Conservation (phyloP, 495 filamentous ascomycete species). For the Aspergillus biplanus region DNA sequence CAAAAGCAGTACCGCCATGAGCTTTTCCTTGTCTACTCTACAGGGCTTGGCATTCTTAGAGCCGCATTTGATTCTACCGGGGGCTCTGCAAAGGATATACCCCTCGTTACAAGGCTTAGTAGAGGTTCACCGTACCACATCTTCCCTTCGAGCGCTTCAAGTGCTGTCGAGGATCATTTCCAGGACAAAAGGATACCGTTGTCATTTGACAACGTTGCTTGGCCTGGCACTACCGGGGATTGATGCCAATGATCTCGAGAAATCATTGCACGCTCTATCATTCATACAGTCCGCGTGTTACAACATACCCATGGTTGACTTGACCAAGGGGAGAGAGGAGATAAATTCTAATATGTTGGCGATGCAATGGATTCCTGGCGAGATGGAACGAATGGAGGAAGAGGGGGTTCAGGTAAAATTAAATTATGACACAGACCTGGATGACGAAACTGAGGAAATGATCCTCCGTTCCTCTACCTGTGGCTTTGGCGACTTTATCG, state of each 20-base stretch:
- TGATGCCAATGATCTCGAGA: slow-evolving; percentile 96
- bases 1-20: slow-evolving; percentile 89
- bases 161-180: slow-evolving; percentile 87
- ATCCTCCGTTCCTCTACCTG: slow-evolving; percentile 96
- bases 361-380: slow-evolving; percentile 88
- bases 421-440: slow-evolving; percentile 81
- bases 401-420: slow-evolving; percentile 83
- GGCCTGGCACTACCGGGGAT: slow-evolving; percentile 93
- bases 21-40: slow-evolving; percentile 84
- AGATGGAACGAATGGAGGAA: slow-evolving; percentile 90
- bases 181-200: slow-evolving; percentile 88
- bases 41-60: slow-evolving; percentile 90
- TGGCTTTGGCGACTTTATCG: slow-evolving; percentile 87
- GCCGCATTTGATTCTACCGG: slow-evolving; percentile 89
- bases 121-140: slow-evolving; percentile 95
- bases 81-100: slow-evolving; percentile 93
- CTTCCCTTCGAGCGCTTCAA: slow-evolving; percentile 87
- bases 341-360: slow-evolving; percentile 77
- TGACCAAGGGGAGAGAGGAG: slow-evolving; percentile 70
- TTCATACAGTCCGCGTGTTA: slow-evolving; percentile 95
- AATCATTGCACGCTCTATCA: slow-evolving; percentile 89
- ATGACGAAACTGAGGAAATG: slow-evolving; percentile 82
- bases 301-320: slow-evolving; percentile 86
- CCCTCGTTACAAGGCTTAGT: slow-evolving; percentile 94
- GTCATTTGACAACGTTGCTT: slow-evolving; percentile 89